These are phyloP conservation scores for Candida tunisiensis DNA, from an alignment of 1,139 yeast species.

Conservation along the genomic window DNA sequence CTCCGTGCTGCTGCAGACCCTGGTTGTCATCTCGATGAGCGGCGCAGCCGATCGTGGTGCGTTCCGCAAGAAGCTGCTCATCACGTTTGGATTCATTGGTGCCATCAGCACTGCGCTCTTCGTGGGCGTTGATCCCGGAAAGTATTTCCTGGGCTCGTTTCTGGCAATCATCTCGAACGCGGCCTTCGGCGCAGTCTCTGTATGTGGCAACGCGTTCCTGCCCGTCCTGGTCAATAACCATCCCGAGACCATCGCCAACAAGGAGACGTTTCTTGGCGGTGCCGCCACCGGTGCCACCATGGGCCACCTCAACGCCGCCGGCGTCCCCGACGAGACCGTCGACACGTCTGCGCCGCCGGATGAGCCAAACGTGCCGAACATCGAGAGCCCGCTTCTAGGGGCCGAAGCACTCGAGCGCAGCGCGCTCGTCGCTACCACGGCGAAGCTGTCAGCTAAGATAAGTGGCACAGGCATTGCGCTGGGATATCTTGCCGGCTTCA, in stretches of 20 bases:
- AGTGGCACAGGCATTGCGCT: slow-evolving; percentile 52
- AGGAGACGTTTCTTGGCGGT: slow-evolving; percentile 1
- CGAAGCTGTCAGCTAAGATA: slow-evolving; percentile 22
- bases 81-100: slow-evolving; percentile 40
- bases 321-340: too few species aligned
- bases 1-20: slow-evolving; percentile 45
- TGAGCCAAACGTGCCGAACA: too few species aligned
- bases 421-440: slow-evolving; percentile 6
- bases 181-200: slow-evolving; percentile 58
- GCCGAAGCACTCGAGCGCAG: not conserved
- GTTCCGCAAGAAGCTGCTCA: slow-evolving; percentile 33
- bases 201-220: slow-evolving; percentile 56
- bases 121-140: slow-evolving; percentile 24
- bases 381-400: not conserved
- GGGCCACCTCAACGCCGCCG: not conserved
- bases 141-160: slow-evolving; percentile 37
- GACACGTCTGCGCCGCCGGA: not conserved
- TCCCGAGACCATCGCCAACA: slow-evolving; percentile 18
- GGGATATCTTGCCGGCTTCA: slow-evolving; percentile 46
- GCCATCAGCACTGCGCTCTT: slow-evolving; percentile 32
- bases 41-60: slow-evolving; percentile 46
- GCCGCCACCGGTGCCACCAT: not conserved
- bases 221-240: slow-evolving; percentile 43
- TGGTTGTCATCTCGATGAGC: slow-evolving; percentile 47
- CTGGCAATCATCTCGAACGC: slow-evolving; percentile 44